Evolutionary conservation across 768 basidiomycete genomes (phyloP).

Genomic region (Scleroderma citrinum): DNA sequence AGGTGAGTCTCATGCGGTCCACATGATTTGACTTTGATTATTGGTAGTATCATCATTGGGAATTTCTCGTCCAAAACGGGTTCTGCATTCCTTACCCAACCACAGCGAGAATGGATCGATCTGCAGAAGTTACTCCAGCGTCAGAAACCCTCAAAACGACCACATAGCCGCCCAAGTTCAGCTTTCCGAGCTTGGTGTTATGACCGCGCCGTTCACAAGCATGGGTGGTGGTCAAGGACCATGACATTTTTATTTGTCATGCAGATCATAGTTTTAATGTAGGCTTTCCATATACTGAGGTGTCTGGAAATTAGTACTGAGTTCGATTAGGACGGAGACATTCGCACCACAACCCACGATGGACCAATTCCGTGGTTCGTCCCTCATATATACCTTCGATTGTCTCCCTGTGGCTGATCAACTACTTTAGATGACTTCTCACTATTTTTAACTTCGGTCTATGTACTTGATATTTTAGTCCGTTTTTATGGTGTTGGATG

Average conservation of each 20-base stretch:
- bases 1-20: slow-evolving; percentile 45
- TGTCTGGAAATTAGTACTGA: slow-evolving; percentile 1
- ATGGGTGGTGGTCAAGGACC: slow-evolving; percentile 84
- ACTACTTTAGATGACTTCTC: slow-evolving; percentile 63
- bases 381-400: slow-evolving; percentile 1
- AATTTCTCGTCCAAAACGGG: slow-evolving; percentile 89
- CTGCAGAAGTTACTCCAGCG: slow-evolving; percentile 82
- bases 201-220: slow-evolving; percentile 84
- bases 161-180: slow-evolving; percentile 51
- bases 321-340: slow-evolving; percentile 64
- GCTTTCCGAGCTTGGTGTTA: slow-evolving; percentile 79
- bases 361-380: slow-evolving; percentile 58
- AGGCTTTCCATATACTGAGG: slow-evolving; percentile 22
- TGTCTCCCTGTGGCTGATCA: slow-evolving; percentile 2
- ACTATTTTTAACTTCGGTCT: slow-evolving; percentile 63
- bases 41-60: slow-evolving; percentile 83
- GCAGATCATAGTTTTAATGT: slow-evolving; percentile 84
- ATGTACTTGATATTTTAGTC: slow-evolving; percentile 69
- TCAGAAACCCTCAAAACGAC: slow-evolving; percentile 81
- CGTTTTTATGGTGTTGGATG: slow-evolving; percentile 83
- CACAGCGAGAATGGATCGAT: slow-evolving; percentile 94
- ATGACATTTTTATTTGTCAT: slow-evolving; percentile 76
- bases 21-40: slow-evolving; percentile 7
- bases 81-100: slow-evolving; percentile 74
- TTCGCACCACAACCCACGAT: slow-evolving; percentile 46